These are phyloP conservation scores for Saitozyma sp. DNA, from an alignment of 768 basidiomycete species.

Conservation along the genomic window DNA sequence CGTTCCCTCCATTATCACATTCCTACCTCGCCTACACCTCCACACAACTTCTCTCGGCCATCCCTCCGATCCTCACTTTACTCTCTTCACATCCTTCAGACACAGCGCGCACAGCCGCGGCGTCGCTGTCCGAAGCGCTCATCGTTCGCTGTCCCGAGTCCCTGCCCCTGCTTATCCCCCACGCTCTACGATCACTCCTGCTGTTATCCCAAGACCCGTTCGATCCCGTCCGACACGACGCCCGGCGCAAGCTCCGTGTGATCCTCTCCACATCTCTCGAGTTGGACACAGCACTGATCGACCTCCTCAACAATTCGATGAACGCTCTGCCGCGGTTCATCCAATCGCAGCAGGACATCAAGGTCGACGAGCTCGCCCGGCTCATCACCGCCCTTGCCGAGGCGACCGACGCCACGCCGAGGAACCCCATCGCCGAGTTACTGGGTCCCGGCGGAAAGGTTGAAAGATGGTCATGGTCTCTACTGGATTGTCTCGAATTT, in stretches of 20 bases:
- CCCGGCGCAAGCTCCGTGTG: constrained; percentile 10
- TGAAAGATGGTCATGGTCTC: constrained; percentile 87
- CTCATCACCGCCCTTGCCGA: constrained; percentile 72
- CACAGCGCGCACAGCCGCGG: constrained; percentile 21
- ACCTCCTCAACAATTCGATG: constrained; percentile 67
- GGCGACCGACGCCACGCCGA: constrained; percentile 49
- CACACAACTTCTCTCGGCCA: constrained; percentile 77
- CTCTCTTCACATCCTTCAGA: constrained; percentile 41
- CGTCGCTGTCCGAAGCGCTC: constrained; percentile 17
- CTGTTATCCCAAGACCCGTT: constrained; percentile 58
- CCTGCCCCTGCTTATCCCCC: constrained; percentile 66
- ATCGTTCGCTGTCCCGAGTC: constrained; percentile 45
- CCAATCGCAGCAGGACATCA: constrained; percentile 68
- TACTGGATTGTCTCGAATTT: constrained; percentile 81
- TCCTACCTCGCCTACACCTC: constrained; percentile 80
- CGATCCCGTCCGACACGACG: constrained; percentile 31
- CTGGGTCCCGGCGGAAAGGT: constrained; percentile 80
- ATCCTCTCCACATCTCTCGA: constrained; percentile 23
- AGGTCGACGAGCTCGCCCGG: constrained; percentile 67
- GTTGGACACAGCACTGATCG: constrained; percentile 60
- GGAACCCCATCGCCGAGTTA: constrained; percentile 55
- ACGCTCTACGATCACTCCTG: constrained; percentile 71
- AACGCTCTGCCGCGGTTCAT: constrained; percentile 71
- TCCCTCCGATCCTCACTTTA: constrained; percentile 72
- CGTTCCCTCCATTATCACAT: constrained; percentile 59